Conservation (phyloP, 371 early-diverging fungal species). For the Mortierella sp. region DNA sequence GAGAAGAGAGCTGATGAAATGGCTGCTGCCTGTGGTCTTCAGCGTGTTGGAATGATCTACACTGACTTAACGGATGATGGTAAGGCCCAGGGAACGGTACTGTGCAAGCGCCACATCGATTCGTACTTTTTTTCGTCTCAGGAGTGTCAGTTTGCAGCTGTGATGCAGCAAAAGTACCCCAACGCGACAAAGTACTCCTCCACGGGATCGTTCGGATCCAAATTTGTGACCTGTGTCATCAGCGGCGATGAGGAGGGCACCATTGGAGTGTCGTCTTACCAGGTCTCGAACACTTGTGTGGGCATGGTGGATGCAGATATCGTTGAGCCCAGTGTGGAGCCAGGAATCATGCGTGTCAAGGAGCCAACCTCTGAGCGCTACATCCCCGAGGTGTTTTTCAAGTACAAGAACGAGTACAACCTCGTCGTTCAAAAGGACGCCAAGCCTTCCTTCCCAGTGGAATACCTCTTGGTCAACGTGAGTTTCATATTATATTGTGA, state of each 20-base stretch:
- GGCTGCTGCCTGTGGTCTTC: slow-evolving; percentile 85
- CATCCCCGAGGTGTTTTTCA: slow-evolving; percentile 97
- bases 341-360: slow-evolving; percentile 90
- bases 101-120: slow-evolving; percentile 90
- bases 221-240: slow-evolving; percentile 96
- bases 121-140: slow-evolving; percentile 97
- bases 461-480: slow-evolving; percentile 96
- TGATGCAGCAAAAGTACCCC: slow-evolving; percentile 90
- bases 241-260: slow-evolving; percentile 86
- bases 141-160: slow-evolving; percentile 93
- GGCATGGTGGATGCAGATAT: slow-evolving; percentile 95
- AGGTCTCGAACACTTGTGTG: slow-evolving; percentile 93
- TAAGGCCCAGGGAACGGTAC: slow-evolving; percentile 83
- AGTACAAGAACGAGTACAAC: slow-evolving; percentile 95
- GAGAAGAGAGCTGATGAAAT: slow-evolving; percentile 74
- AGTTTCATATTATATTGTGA: slow-evolving; percentile 16
- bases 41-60: slow-evolving; percentile 94
- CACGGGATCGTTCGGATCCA: slow-evolving; percentile 87
- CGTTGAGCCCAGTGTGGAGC: slow-evolving; percentile 92
- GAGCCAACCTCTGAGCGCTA: slow-evolving; percentile 85
- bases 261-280: slow-evolving; percentile 93
- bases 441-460: slow-evolving; percentile 96
- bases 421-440: slow-evolving; percentile 87
- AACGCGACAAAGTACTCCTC: slow-evolving; percentile 79
- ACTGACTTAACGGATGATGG: slow-evolving; percentile 96